Base-by-base conservation (phyloP, 148 eudicot species). In the Diospyros kaki region DNA sequence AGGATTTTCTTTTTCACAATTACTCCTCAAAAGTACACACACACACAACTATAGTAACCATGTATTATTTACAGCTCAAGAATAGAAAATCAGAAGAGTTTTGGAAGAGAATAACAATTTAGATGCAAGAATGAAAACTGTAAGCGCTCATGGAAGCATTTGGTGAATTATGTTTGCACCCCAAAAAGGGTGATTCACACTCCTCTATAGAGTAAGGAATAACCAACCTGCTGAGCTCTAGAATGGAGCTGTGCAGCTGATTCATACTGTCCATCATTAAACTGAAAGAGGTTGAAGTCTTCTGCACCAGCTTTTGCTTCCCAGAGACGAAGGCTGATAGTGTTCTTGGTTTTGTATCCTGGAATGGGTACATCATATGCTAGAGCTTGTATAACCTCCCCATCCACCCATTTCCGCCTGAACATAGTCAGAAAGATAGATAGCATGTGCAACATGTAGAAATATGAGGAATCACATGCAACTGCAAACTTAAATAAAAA, bases 331-430 rank as follows among this genome's bases (percentile, higher is more conserved):
- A 96, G 99, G 77, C 95, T 96, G 59, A 85, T 96, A 52, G 98
- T 96, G 79, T 93, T 96, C 84, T 86, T 91, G 77, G 99, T 93
- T 77, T 91, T 93, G 84, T 89, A 93, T 68, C 99, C 99, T 58
- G 99, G 99, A 85, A 96, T 93, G 11, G 99, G 99, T 67, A 93
- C 97, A 82, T 96, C 99, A 84, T 93, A 96, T 66, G 99, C 98
- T 58, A 93, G 77, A 81, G 99, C 99, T 78, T 93, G 93, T 76
- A 93, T 68, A 75, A 89, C 85, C 77, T 96, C 98, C 55, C 99
- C 99, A 82, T 88, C 99, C 18, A 86, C 88, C 98, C 93, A 96
- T 83, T 88, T 86, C 74, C 98, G 97, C 41, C 98, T 96, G 85
- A 79, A 78, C 14, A 73, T 58, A 60, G 73, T 46, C 58, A 65